These are phyloP conservation scores for Aspergillus eucalypticola DNA, from an alignment of 2,329 filamentous ascomycete species.

Conservation along the genomic window DNA sequence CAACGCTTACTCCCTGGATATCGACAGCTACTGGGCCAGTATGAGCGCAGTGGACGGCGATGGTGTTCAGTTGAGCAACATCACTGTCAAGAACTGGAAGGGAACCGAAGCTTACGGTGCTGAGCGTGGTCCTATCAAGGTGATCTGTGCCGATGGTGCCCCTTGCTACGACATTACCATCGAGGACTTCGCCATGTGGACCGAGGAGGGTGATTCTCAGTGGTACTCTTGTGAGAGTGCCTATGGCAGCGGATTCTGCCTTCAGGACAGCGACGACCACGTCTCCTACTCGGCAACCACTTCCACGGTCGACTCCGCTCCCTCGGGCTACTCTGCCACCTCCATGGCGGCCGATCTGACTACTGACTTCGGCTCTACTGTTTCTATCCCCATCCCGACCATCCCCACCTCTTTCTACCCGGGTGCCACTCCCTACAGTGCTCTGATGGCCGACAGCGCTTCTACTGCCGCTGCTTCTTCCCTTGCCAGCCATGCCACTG, in stretches of 20 bases:
- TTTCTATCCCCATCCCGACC: conserved; percentile 27
- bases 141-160: conserved; percentile 52
- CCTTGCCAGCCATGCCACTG: not conserved
- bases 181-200: conserved; percentile 53
- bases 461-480: not conserved
- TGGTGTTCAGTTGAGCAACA: conserved; percentile 55
- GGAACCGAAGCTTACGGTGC: conserved; percentile 53
- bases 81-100: conserved; percentile 59
- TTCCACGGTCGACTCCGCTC: conserved; percentile 25
- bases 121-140: conserved; percentile 55
- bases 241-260: conserved; percentile 52
- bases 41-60: conserved; percentile 46
- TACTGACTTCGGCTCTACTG: conserved; percentile 26
- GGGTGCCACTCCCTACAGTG: conserved; percentile 32
- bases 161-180: conserved; percentile 58
- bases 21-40: conserved; percentile 56
- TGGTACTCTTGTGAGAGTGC: conserved; percentile 52
- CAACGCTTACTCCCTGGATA: conserved; percentile 60
- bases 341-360: conserved; percentile 29
- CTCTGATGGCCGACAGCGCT: conserved; percentile 19
- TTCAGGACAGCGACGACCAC: conserved; percentile 34
- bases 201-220: conserved; percentile 29
- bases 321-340: conserved; percentile 31
- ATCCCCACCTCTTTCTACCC: conserved; percentile 32
- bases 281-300: conserved; percentile 22